Percentiles rank a stretch among this genome's conserved stretches.
Evolutionary conservation across 176 grass and related monocot species (phyloP).

Genomic region (Aegilops bicornis): DNA sequence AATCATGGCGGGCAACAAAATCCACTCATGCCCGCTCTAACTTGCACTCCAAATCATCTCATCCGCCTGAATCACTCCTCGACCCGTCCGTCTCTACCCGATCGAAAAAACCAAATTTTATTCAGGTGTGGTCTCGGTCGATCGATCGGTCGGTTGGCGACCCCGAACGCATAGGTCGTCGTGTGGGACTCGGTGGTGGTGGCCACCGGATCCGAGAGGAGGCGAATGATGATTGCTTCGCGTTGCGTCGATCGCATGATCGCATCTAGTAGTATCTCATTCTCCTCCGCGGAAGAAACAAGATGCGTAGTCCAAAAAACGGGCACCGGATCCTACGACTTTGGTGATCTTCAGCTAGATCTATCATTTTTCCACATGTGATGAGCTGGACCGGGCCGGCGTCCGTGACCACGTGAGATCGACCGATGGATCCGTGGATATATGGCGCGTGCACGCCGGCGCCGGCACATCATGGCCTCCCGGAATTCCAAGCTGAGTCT

Average conservation of each 20-base stretch:
- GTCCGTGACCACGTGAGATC: not conserved
- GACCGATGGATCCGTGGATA: not conserved
- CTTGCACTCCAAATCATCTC: slow-evolving; percentile 27
- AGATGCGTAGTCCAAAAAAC: not conserved
- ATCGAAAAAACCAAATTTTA: not conserved
- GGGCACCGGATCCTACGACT: not conserved
- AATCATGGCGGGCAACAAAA: slow-evolving; percentile 30
- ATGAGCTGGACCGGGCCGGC: not conserved
- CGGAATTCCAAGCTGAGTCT: not conserved
- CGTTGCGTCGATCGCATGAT: not conserved
- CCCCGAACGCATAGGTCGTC: not conserved
- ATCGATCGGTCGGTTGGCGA: not conserved
- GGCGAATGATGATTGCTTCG: not conserved
- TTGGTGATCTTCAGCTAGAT: not conserved
- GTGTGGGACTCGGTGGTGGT: slow-evolving; percentile 24
- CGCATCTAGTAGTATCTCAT: not conserved
- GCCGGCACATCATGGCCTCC: not conserved
- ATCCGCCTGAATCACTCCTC: not conserved
- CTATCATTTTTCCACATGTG: slow-evolving; percentile 9
- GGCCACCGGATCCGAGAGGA: not conserved
- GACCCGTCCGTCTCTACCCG: not conserved
- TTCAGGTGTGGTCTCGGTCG: slow-evolving; percentile 24
- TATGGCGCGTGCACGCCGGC: not conserved
- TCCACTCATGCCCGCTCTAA: slow-evolving; percentile 8
- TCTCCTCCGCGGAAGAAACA: slow-evolving; percentile 6